These are phyloP conservation scores for Clitopilus passeckerianus DNA, from an alignment of 768 basidiomycete genomes.

Conservation along the genomic window DNA sequence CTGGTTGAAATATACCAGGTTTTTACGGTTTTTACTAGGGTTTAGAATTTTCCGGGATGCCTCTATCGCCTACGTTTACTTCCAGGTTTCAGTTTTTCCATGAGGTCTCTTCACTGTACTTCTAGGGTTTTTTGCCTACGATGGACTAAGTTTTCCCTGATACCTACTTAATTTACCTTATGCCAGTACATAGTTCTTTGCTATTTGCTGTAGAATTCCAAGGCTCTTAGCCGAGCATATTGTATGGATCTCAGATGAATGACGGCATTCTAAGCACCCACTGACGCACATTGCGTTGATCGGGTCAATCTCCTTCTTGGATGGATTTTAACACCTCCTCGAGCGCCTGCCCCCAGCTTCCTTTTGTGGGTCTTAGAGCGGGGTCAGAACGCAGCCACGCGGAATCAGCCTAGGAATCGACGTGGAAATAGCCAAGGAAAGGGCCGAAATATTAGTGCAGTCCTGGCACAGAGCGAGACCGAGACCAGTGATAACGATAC, in stretches of 20 bases:
- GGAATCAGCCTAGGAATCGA: background rate
- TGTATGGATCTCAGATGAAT: background rate
- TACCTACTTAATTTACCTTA: background rate
- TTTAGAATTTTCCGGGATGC: background rate
- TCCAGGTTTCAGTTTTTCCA: background rate
- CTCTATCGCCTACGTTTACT: background rate
- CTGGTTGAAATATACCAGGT: conserved; percentile 28
- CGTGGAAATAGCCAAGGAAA: background rate
- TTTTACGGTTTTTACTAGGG: conserved; percentile 1
- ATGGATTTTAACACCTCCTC: background rate
- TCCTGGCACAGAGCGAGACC: background rate
- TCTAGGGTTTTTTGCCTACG: conserved; percentile 2
- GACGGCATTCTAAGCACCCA: background rate
- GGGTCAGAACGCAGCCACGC: background rate
- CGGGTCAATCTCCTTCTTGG: background rate
- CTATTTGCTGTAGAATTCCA: background rate
- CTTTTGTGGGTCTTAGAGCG: background rate
- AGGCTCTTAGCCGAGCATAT: too few relatives aligned
- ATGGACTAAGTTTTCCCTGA: background rate
- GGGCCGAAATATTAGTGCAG: background rate
- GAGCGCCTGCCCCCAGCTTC: background rate
- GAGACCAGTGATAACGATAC: background rate
- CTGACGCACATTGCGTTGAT: background rate
- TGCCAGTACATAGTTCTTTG: background rate
- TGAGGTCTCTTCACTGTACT: conserved; percentile 1